A percentile compares a stretch with the other conserved stretches of the same genome.
Conservation (phyloP, 169 alveolate genomes). For the Babesia caballi region DNA sequence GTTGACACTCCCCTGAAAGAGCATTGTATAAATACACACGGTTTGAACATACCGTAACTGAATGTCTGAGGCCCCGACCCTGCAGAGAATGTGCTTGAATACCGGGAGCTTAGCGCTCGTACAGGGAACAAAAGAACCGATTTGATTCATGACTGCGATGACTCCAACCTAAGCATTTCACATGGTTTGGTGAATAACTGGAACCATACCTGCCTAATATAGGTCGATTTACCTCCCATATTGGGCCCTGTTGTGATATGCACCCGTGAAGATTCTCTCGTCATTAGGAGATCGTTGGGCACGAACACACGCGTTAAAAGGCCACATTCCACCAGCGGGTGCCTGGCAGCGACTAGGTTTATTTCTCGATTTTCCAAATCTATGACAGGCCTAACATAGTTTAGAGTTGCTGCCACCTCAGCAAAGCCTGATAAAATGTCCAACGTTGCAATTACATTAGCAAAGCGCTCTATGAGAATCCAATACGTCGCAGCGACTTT, state of each 20-base stretch:
- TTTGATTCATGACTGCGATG: conserved; percentile 82
- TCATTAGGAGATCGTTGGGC: conserved; percentile 84
- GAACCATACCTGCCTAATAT: conserved; percentile 83
- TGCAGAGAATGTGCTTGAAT: conserved; percentile 89
- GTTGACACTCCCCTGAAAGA: conserved; percentile 91
- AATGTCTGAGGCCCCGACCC: conserved; percentile 97
- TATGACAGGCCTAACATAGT: conserved; percentile 87
- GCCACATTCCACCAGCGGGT: conserved; percentile 82
- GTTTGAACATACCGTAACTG: conserved; percentile 58
- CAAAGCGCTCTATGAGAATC: conserved; percentile 88
- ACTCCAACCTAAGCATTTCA: conserved; percentile 47
- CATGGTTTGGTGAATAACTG: neutral
- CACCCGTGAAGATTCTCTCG: conserved; percentile 78
- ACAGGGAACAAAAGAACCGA: conserved; percentile 95
- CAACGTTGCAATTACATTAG: conserved; percentile 84
- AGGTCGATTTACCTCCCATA: conserved; percentile 98
- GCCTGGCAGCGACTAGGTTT: conserved; percentile 81
- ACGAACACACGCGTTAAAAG: conserved; percentile 74
- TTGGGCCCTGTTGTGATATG: conserved; percentile 97
- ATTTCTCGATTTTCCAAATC: conserved; percentile 76
- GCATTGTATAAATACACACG: neutral
- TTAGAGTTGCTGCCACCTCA: conserved; percentile 81
- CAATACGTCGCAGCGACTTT: conserved; percentile 93
- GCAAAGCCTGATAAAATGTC: conserved; percentile 94
- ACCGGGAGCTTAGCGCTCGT: conserved; percentile 88